phyloP scores from a whole-genome alignment of 1,284 basidiomycete genomes.

The Moesziomyces parantarcticus region DNA sequence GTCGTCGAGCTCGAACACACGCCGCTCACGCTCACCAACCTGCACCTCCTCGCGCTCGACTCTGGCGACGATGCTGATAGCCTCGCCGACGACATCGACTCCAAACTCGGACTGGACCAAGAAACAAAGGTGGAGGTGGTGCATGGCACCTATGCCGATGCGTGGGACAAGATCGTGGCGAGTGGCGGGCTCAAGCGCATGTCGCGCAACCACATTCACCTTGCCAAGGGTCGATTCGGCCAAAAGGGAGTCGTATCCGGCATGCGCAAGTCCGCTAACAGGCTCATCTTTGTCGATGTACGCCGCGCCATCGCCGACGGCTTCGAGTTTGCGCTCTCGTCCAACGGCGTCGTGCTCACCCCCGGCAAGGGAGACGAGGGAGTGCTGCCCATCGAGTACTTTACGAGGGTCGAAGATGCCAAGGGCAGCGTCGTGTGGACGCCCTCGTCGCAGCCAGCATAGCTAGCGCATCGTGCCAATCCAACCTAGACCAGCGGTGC shows the following conservation, averaged over 20 bases:
- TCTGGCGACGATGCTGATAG: conserved; percentile 2
- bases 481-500: too few relatives aligned
- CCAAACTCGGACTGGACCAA: conserved; percentile 2
- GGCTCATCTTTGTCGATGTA: conserved; percentile 81
- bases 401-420: conserved; percentile 44
- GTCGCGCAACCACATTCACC: conserved; percentile 86
- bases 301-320: conserved; percentile 77
- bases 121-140: conserved; percentile 30
- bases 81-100: conserved; percentile 3
- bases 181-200: conserved; percentile 81
- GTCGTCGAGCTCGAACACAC: conserved; percentile 69
- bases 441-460: not conserved
- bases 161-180: conserved; percentile 61
- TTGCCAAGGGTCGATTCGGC: conserved; percentile 76
- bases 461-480: not conserved
- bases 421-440: conserved; percentile 51
- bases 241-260: conserved; percentile 78
- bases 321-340: conserved; percentile 78
- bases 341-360: conserved; percentile 85
- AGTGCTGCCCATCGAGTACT: conserved; percentile 41
- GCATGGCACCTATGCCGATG: conserved; percentile 70
- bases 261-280: conserved; percentile 78
- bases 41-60: conserved; percentile 25
- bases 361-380: conserved; percentile 71
- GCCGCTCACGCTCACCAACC: conserved; percentile 38